A percentile compares a stretch with the other conserved stretches of the same genome.
Conservation (phyloP, 306 rosid species). For the Cicer yamashitae region DNA sequence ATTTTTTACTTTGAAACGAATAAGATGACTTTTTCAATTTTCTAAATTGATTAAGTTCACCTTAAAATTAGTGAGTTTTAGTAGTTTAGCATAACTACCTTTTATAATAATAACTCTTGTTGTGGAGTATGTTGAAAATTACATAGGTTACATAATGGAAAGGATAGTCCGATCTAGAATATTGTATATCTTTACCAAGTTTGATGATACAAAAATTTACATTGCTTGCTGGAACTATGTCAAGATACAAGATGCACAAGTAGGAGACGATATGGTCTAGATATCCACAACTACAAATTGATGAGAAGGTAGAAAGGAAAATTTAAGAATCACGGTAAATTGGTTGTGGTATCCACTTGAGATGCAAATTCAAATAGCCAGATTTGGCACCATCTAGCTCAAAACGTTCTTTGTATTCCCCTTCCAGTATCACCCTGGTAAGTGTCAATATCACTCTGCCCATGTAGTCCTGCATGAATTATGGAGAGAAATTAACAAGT, state of each 20-base stretch:
- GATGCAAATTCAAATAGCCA: slow-evolving; percentile 78
- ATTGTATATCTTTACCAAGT: slow-evolving; percentile 28
- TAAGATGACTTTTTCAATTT: too few species aligned
- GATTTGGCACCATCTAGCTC: slow-evolving; percentile 84
- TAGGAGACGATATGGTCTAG: slow-evolving; percentile 6
- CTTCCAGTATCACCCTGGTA: slow-evolving; percentile 84
- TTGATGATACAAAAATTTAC: slow-evolving; percentile 57
- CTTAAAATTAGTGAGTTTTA: background rate
- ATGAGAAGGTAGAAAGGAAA: background rate
- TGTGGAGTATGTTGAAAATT: background rate
- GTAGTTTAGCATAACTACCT: background rate
- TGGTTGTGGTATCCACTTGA: slow-evolving; percentile 93
- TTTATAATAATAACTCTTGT: background rate
- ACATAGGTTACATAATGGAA: background rate
- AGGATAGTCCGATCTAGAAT: slow-evolving; percentile 1
- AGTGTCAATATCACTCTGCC: slow-evolving; percentile 93
- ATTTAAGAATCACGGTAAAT: slow-evolving; percentile 78
- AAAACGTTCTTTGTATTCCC: slow-evolving; percentile 79
- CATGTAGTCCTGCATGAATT: slow-evolving; percentile 74
- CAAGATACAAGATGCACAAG: slow-evolving; percentile 36
- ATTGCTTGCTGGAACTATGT: slow-evolving; percentile 33
- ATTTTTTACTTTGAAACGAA: too few species aligned
- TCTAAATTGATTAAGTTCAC: too few species aligned
- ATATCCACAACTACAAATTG: slow-evolving; percentile 37
- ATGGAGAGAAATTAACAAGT: slow-evolving; percentile 4